phyloP scores from a whole-genome alignment of 1,139 yeast species.

The Geotrichum histeridarum region DNA sequence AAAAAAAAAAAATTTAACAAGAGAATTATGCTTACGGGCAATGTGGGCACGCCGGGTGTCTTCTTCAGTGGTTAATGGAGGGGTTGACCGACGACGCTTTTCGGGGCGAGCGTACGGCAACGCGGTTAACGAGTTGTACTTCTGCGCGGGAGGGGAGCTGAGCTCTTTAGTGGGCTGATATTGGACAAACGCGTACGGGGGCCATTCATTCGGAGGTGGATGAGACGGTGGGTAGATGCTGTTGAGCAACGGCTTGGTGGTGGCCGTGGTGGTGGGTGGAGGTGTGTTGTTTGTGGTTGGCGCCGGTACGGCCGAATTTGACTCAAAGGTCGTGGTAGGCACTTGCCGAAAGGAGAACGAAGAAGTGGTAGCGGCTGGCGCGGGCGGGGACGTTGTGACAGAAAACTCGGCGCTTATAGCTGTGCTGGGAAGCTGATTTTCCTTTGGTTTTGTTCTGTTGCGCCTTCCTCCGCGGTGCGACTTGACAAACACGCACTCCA shows the following conservation, averaged over 20 bases:
- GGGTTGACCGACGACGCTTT: background rate
- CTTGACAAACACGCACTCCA: conserved; percentile 54
- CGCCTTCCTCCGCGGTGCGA: conserved; percentile 58
- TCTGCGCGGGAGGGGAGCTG: background rate
- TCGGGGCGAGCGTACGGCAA: background rate
- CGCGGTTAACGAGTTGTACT: background rate
- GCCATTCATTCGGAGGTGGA: conserved; percentile 1
- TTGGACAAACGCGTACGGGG: conserved; percentile 5
- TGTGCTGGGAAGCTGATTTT: background rate
- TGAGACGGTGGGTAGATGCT: background rate
- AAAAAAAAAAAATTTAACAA: no score
- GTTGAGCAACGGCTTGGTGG: background rate
- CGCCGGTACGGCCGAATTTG: background rate
- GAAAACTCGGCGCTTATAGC: background rate
- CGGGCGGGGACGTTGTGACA: background rate
- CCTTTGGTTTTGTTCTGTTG: conserved; percentile 34
- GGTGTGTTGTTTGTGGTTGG: background rate
- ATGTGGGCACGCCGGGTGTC: conserved; percentile 6
- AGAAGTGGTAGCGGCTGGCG: background rate
- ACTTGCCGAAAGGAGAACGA: background rate
- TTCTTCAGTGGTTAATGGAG: conserved; percentile 5
- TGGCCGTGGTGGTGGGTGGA: background rate
- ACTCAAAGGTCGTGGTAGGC: background rate
- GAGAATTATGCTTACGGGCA: background rate
- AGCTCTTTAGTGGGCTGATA: background rate